These are phyloP conservation scores for Sclerotinia glacialis DNA, from an alignment of 2,329 filamentous ascomycete species.

Conservation along the genomic window DNA sequence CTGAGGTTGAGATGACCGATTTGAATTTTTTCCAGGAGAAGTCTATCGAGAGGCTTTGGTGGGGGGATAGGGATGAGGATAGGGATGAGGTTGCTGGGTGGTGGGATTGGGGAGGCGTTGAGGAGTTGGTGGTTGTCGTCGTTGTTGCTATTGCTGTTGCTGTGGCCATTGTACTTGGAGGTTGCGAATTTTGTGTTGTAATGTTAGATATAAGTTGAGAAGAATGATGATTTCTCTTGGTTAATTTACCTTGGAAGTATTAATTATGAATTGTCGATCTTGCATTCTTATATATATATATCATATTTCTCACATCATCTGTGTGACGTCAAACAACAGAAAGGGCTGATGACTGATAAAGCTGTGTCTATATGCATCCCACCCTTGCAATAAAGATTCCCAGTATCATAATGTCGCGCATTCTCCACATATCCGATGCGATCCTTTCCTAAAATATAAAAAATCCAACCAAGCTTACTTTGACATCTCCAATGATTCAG, in stretches of 20 bases:
- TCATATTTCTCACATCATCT: background rate
- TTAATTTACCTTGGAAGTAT: background rate
- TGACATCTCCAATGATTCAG: background rate
- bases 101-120: background rate
- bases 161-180: background rate
- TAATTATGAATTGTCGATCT: background rate
- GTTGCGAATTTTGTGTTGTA: too few relatives aligned
- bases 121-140: background rate
- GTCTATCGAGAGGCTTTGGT: slow-evolving; percentile 23
- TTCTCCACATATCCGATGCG: background rate
- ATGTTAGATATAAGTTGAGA: background rate
- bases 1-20: slow-evolving; percentile 17
- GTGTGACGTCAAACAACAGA: background rate
- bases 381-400: too few relatives aligned
- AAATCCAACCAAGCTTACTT: slow-evolving; percentile 7
- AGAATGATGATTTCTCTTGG: background rate
- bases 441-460: background rate
- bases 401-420: background rate
- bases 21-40: slow-evolving; percentile 30
- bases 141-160: background rate
- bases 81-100: too few relatives aligned
- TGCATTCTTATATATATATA: slow-evolving; percentile 4
- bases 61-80: background rate
- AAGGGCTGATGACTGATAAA: background rate
- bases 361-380: background rate